Percentiles rank a stretch among this genome's conserved stretches.
These are phyloP conservation scores for Dichotomocladium elegans DNA, from an alignment of 371 early-diverging fungal species.

Conservation along the genomic window DNA sequence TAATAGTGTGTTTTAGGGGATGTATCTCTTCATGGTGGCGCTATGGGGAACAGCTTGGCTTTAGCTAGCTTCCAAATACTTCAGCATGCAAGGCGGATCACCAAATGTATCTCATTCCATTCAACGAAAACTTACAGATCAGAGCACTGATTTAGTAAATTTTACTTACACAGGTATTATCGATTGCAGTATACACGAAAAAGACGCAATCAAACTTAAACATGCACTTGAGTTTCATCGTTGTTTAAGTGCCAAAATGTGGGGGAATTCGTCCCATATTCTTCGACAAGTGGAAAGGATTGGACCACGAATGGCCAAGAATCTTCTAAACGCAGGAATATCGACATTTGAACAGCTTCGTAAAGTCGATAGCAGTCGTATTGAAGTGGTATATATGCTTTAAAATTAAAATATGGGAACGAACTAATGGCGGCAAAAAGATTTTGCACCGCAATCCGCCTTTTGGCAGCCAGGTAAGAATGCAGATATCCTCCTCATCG, in stretches of 20 bases:
- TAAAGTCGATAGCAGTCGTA: slow-evolving; percentile 28
- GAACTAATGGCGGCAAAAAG: no score
- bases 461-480: slow-evolving; percentile 41
- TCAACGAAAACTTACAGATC: background rate
- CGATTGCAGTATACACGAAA: slow-evolving; percentile 28
- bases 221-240: slow-evolving; percentile 33
- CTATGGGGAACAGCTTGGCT: slow-evolving; percentile 16
- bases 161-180: slow-evolving; percentile 27
- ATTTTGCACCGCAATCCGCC: slow-evolving; percentile 47
- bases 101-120: slow-evolving; percentile 24
- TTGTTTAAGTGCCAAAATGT: slow-evolving; percentile 36
- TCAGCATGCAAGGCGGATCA: slow-evolving; percentile 28
- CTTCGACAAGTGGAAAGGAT: slow-evolving; percentile 40
- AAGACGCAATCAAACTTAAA: slow-evolving; percentile 20
- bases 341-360: slow-evolving; percentile 28
- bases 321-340: slow-evolving; percentile 28
- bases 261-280: slow-evolving; percentile 34
- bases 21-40: slow-evolving; percentile 23
- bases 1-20: slow-evolving; percentile 36
- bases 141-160: background rate
- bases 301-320: slow-evolving; percentile 30
- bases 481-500: background rate
- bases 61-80: slow-evolving; percentile 23
- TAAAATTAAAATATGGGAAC: no score
- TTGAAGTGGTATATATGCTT: slow-evolving; percentile 35